Conservation (phyloP, 2,329 filamentous ascomycete species). For the Sclerotinia subarctica region DNA sequence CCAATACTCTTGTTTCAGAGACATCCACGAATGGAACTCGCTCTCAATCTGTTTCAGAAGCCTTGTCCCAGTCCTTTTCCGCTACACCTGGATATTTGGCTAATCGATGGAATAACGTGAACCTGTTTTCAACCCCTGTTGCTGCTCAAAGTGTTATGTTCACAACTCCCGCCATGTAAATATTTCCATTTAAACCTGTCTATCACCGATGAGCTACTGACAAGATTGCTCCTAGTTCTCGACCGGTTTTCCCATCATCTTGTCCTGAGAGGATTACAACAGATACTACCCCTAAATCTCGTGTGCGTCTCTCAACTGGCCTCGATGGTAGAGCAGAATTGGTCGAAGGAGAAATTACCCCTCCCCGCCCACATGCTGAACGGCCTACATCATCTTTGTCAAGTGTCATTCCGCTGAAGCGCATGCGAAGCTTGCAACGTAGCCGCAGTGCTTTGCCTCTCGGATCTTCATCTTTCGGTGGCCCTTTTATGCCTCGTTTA, state of each 20-base stretch:
- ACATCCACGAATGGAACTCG: slow-evolving; percentile 21
- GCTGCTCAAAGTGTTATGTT: slow-evolving; percentile 37
- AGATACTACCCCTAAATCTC: slow-evolving; percentile 29
- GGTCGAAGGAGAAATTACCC: slow-evolving; percentile 64
- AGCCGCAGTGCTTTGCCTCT: slow-evolving; percentile 66
- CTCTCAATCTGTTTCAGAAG: slow-evolving; percentile 26
- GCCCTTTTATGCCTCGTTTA: slow-evolving; percentile 48
- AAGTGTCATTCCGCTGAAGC: slow-evolving; percentile 37
- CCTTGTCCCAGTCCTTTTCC: slow-evolving; percentile 33
- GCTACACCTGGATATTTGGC: slow-evolving; percentile 41
- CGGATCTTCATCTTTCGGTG: slow-evolving; percentile 45
- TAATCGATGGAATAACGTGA: slow-evolving; percentile 54
- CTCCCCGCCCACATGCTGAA: slow-evolving; percentile 55
- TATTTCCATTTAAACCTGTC: neutral
- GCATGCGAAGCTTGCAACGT: slow-evolving; percentile 57
- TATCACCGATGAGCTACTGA: neutral
- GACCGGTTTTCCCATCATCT: slow-evolving; percentile 32
- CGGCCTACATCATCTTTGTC: slow-evolving; percentile 48
- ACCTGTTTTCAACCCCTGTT: slow-evolving; percentile 51
- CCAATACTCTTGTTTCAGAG: neutral
- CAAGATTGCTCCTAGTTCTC: slow-evolving; percentile 27
- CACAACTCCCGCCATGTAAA: slow-evolving; percentile 47
- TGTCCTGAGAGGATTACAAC: slow-evolving; percentile 35
- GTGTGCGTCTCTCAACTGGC: slow-evolving; percentile 74
- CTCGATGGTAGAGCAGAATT: slow-evolving; percentile 90